Base-by-base conservation (phyloP, 495 filamentous ascomycete species). In the Aspergillus heteromorphus region DNA sequence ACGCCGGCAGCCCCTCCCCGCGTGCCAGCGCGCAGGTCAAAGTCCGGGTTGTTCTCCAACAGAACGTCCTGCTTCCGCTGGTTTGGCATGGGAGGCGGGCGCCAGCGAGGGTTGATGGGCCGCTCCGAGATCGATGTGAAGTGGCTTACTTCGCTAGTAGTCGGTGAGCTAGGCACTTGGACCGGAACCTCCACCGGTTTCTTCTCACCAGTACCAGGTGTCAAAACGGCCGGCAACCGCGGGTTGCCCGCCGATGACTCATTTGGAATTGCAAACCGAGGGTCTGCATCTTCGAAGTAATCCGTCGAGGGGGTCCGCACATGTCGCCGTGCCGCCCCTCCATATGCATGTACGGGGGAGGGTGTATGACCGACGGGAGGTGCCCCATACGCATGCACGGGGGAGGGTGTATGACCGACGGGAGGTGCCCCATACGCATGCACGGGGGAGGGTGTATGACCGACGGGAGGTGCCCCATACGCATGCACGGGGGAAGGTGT, bases 251-350 rank as follows among this genome's bases (percentile, higher is more conserved):
- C 62, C 34, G 57, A 61, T 4, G 63, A 55, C 25, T 68, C 67
- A 45, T 66, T 68, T 52, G 70, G 65, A 54, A 77, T 78, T 43
- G 74, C 87, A 66, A 97, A 98, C 38, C 86, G 86, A 19, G 93
- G 93, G 53, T 95, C 91, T 17, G 93, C 86, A 66, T 97, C 93
- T 79, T 98, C 93, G 65, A 92, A 96, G 70, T 97, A 97, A 53
- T 80, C 70, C 41, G 77, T 76, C 9, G 79, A 78, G 21, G 65
- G 69, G 16, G 64, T 65, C 45, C 80, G 67, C 41, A 63, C 66
- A 69, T 79, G 71, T 20, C 38, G 66, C 30, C 40, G 54, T 9
- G 53, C 38, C 42, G 53, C 18, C 16, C 56, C 18, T 14, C 56
- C 55, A 27, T 56, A 56, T 4, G 17, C 51, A 21, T 58, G 49